Base-by-base conservation (phyloP, 495 filamentous ascomycete species). In the Podospora pseudopauciseta region DNA sequence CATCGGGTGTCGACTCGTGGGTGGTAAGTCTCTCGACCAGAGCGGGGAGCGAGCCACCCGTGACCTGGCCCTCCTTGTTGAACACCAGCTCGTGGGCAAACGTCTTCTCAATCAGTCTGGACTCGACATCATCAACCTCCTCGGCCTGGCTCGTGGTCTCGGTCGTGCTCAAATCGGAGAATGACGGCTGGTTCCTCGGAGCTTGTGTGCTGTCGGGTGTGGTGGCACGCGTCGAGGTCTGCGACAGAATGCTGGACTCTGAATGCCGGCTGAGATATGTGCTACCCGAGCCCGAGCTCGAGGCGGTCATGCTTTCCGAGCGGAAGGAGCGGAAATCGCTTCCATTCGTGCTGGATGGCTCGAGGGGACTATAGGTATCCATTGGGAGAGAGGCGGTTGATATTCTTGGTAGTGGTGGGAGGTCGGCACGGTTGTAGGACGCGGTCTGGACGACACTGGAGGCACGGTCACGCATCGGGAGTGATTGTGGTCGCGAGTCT, bases 31-130 rank as follows among this genome's bases (percentile, higher is more conserved):
- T 89, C 79, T 99, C 96, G 60, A 99, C 91, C 63, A 99, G 81
- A 6, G 96, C 94, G 30, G 92, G 88, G 16, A 99, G 85, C 19
- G 93, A 94, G 13, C 96, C 96, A 44, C 95, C 96, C 65, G 90
- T 90, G n/a, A 98, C 89, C 68, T 97, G 91, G 18, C 94, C 94
- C 66, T 97, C 94, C 76, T 96, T 96, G 81, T 96, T 97, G 74
- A 89, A 90, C 65, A 95, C 86, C 26, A 99, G 80, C 72, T 99
- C 96, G 70, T 97, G 91, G 0, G 92, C 91, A 72, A 86, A 97
- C 0, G 93, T 96, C 80, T 89, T 95, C 74, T 92, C 91, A 6
- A 95, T 78, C 20, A 96, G 77, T 69, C 90, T 89, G n/a, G 86
- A 89, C 75, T 97, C 94, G 0, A 87, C 85, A 63, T 92, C 91